Base-by-base conservation (phyloP, 805 yeast species). In the Deakozyma indianensis region DNA sequence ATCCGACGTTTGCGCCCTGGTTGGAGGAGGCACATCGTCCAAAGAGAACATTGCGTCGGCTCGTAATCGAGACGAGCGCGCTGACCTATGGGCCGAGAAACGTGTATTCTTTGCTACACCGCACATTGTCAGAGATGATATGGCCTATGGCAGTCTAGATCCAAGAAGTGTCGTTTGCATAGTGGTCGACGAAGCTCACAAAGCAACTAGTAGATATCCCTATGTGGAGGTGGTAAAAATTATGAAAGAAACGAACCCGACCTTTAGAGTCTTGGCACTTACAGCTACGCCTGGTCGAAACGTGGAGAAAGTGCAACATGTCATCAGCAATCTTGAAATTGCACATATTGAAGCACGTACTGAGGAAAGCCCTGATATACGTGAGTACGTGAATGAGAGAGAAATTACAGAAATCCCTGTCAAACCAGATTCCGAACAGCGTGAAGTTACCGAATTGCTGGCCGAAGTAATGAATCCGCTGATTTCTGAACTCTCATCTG, bases 201-300 rank as follows among this genome's bases (percentile, higher is more conserved):
- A 95, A 43, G 87, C 96, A 0, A 80, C 80, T 44, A 96, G 96
- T 0, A 81, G 84, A 45, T 88, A 87, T 58, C 83, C 97, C 0
- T 90, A 90, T 56, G 80, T 80, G 42, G 81, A 83, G 46, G 88
- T 90, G n/a, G 84, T 83, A 2, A 68, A 75, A 50, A 78, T 75
- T 53, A 59, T 83, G 11, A 70, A 72, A 23, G 62, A 84, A 44
- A 78, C 77, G 56, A 79, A 76, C 49, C 69, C 75, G 1, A 75
- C 84, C 1, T 81, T 78, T 52, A 67, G 98, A 41, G 67, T 88
- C 0, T 61, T 92, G 44, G 97, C 95, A 0, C 66, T 92, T 50
- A 87, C 97, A 0, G 99, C 99, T 1, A 92, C 99, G 0, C 99
- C 99, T 0, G 92, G 96, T 0, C 70, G 94, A 0, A 81, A 81